Percentiles rank a stretch among this genome's conserved stretches.
Conservation (phyloP, 306 rosid genomes). For the Prunus armeniaca region DNA sequence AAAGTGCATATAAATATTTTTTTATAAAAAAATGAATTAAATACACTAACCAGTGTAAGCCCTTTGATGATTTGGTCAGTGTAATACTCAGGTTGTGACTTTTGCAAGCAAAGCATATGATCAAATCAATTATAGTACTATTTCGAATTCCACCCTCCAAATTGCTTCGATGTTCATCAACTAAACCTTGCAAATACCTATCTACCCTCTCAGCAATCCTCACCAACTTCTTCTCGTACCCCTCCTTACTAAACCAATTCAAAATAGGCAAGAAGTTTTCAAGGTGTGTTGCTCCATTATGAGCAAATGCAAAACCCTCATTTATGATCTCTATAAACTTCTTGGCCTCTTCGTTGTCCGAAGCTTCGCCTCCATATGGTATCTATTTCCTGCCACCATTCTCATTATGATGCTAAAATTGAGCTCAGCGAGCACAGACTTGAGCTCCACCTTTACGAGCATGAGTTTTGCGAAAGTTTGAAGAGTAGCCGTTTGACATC, state of each 20-base stretch:
- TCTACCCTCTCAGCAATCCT: not conserved
- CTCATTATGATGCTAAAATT: constrained; percentile 13
- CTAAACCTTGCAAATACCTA: constrained; percentile 3
- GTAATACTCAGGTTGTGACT: constrained; percentile 24
- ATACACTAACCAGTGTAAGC: not conserved
- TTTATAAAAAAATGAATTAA: too few relatives aligned
- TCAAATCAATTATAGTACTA: constrained; percentile 14
- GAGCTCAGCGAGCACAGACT: constrained; percentile 3
- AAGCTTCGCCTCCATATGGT: not conserved
- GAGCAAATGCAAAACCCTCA: not conserved
- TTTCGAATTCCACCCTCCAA: not conserved
- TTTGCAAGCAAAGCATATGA: constrained; percentile 20
- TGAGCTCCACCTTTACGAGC: constrained; percentile 5
- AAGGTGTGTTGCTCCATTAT: not conserved
- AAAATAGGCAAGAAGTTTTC: not conserved
- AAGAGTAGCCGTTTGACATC: not conserved
- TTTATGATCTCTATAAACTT: not conserved
- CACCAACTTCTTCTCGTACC: not conserved
- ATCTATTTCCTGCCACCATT: constrained; percentile 21
- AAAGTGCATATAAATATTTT: not conserved
- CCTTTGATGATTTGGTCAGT: constrained; percentile 22
- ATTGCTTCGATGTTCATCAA: constrained; percentile 1
- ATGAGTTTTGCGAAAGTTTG: not conserved
- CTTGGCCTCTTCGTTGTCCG: not conserved
- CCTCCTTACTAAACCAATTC: not conserved